These are phyloP conservation scores for Helminthosporium solani DNA, from an alignment of 2,329 filamentous ascomycete genomes.

Conservation along the genomic window DNA sequence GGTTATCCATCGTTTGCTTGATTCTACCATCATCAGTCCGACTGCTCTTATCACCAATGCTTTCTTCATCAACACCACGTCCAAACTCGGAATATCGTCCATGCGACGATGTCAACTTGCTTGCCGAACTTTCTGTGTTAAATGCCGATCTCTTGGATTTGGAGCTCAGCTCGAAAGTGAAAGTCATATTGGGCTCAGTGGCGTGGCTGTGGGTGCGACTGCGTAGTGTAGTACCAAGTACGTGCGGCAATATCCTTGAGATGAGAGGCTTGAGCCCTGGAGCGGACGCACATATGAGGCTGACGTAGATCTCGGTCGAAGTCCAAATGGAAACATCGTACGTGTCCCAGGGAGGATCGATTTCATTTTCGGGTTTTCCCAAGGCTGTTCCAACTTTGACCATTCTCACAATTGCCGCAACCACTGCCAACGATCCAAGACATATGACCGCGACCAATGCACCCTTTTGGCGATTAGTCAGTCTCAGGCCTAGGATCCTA, in stretches of 20 bases:
- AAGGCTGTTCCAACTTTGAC: conserved; percentile 13
- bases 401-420: conserved; percentile 21
- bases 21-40: background rate
- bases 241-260: conserved; percentile 15
- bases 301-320: conserved; percentile 22
- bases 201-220: conserved; percentile 14
- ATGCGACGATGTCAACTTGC: background rate
- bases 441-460: conserved; percentile 18
- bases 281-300: conserved; percentile 22
- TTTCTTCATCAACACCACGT: conserved; percentile 7
- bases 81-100: conserved; percentile 9
- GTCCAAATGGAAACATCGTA: conserved; percentile 28
- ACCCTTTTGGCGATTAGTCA: conserved; percentile 17
- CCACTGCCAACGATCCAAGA: conserved; percentile 18
- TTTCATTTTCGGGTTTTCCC: conserved; percentile 3
- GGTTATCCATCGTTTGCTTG: background rate
- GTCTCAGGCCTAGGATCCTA: conserved; percentile 16
- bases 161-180: conserved; percentile 12
- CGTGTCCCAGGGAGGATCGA: conserved; percentile 21
- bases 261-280: conserved; percentile 22
- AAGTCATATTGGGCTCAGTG: background rate
- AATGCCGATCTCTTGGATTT: conserved; percentile 14
- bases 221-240: conserved; percentile 15
- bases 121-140: conserved; percentile 12
- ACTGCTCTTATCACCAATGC: background rate